Evolutionary conservation across 2,329 filamentous ascomycete species (phyloP).

Genomic region (Juglanconis juglandina): DNA sequence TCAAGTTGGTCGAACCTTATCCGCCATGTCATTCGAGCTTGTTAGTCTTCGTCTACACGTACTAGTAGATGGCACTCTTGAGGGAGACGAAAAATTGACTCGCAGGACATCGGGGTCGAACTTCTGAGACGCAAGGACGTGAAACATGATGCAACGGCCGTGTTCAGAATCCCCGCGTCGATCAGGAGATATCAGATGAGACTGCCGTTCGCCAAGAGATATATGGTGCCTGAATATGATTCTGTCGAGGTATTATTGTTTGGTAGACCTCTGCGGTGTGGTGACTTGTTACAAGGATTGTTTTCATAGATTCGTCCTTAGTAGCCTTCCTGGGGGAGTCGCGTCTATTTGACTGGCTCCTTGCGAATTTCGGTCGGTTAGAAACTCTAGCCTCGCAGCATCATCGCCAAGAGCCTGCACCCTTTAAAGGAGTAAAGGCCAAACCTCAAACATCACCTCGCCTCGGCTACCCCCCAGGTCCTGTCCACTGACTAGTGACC

Average conservation of each 20-base stretch:
- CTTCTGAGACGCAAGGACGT: background rate
- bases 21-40: no score
- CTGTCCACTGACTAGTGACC: background rate
- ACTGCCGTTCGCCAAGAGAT: background rate
- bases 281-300: background rate
- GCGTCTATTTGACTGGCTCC: background rate
- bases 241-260: no score
- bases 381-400: background rate
- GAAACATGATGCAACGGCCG: background rate
- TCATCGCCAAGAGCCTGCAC: background rate
- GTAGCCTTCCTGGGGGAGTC: background rate
- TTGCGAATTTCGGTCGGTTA: background rate
- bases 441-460: constrained; percentile 11
- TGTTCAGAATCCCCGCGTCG: background rate
- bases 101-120: background rate
- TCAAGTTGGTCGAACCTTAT: no score
- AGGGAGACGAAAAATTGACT: background rate
- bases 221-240: background rate
- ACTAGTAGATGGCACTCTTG: no score
- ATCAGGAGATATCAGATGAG: background rate
- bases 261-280: background rate
- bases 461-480: background rate
- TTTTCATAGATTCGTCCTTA: background rate
- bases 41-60: no score
- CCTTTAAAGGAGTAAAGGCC: constrained; percentile 2